Conservation (phyloP, 2,329 filamentous ascomycete species). For the Fusarium domesticum region DNA sequence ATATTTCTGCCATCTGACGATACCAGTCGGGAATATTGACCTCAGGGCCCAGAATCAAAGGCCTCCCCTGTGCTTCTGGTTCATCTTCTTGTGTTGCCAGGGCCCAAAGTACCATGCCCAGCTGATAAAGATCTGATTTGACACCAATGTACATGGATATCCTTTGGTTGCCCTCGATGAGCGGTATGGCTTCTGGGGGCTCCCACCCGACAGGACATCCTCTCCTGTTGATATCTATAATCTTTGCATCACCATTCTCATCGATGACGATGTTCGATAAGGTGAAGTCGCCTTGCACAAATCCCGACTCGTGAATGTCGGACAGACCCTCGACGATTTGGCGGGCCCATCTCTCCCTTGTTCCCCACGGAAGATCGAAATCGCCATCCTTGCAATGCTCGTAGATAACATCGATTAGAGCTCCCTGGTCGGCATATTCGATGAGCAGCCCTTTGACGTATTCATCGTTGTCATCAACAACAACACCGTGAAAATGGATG, state of each 20-base stretch:
- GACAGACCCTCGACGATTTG: constrained; percentile 88
- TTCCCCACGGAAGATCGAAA: constrained; percentile 62
- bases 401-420: constrained; percentile 87
- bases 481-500: constrained; percentile 81
- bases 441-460: constrained; percentile 86
- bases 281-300: constrained; percentile 96
- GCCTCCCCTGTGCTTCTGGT: constrained; percentile 74
- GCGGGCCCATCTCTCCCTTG: constrained; percentile 80
- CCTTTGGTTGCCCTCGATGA: constrained; percentile 84
- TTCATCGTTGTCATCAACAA: constrained; percentile 83
- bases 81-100: constrained; percentile 85
- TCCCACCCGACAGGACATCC: constrained; percentile 99
- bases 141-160: constrained; percentile 98
- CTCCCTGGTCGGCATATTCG: constrained; percentile 79
- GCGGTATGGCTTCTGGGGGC: constrained; percentile 80
- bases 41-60: constrained; percentile 58
- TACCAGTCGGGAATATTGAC: constrained; percentile 75
- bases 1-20: constrained; percentile 69
- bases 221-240: constrained; percentile 96
- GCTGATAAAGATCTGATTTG: constrained; percentile 92
- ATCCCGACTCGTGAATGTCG: constrained; percentile 92
- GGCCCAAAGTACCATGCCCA: constrained; percentile 96
- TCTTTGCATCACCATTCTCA: constrained; percentile 77
- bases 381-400: constrained; percentile 62
- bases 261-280: constrained; percentile 97